Evolutionary conservation across 495 filamentous ascomycete genomes (phyloP), one percentile per base, ranked within the genome.

Genomic region (Alectoria sarmentosa): DNA sequence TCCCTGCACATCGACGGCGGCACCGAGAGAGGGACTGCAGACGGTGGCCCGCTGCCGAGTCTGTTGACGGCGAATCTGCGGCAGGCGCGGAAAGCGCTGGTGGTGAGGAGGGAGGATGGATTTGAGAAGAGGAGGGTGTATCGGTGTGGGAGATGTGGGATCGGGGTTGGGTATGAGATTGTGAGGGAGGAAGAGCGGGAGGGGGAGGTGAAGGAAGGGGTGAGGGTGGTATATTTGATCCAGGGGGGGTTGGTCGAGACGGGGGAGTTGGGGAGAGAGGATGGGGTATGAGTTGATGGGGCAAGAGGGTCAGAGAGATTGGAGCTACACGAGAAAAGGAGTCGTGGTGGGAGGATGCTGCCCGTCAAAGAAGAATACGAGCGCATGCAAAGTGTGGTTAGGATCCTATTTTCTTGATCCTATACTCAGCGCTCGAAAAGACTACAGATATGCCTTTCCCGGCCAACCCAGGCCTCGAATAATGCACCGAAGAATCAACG

Each of bases 121-220:
- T 91, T 90, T 60, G 89, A 92, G 77, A 90, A 89, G 78, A 72
- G 89, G 34, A 73, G 80, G 54, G 66, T 86, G 23, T 75, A 79
- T 58, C 74, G 83, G 30, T 91, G 89, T 74, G 83, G 79, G 4
- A 73, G 88, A 64, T 92, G 89, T 76, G 76, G 79, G 34, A 69
- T 89, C 30, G 75, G 83, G 4, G 78, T 89, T 55, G 89, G 85
- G 41, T 92, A 92, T 60, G 73, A 73, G 63, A 66, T 76, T 13
- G 56, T 63, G n/a, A 64, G 69, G 19, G 52, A 55, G 28, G 67
- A 67, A 37, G 72, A 69, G 17, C 72, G 71, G 19, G 61, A 17
- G 62, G 67, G 55, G 52, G 57, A 41, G 38, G 61, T 11, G 62
- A 67, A 52, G 52, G 57, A 41, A 34, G 42, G n/a, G 44, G 48